Conservation (phyloP, 2,329 filamentous ascomycete species). For the Hypoxylon sp. region DNA sequence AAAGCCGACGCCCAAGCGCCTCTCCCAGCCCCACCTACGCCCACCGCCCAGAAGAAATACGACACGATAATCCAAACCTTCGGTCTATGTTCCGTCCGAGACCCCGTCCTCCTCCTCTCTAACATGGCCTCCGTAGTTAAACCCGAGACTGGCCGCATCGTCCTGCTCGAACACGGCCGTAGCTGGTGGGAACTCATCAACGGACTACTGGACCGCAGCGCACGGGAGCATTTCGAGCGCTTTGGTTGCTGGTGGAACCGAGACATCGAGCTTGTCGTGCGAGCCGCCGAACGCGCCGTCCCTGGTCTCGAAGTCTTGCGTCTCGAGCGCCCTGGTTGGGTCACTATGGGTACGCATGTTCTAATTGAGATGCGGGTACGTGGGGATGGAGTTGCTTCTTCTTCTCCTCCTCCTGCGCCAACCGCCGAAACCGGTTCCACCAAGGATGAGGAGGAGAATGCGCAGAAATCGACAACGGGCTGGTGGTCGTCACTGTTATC, state of each 20-base stretch:
- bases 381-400: neutral
- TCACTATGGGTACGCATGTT: conserved; percentile 71
- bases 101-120: conserved; percentile 68
- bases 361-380: conserved; percentile 68
- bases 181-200: conserved; percentile 70
- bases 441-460: conserved; percentile 20
- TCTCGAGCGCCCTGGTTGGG: conserved; percentile 66
- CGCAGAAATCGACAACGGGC: conserved; percentile 17
- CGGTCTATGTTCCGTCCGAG: conserved; percentile 73
- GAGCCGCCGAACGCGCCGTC: conserved; percentile 62
- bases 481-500: conserved; percentile 38
- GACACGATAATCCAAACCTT: conserved; percentile 77
- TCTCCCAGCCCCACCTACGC: conserved; percentile 58
- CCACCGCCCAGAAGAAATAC: conserved; percentile 63
- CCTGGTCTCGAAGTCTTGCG: conserved; percentile 71
- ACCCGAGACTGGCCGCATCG: conserved; percentile 70
- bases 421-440: neutral
- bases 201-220: conserved; percentile 68
- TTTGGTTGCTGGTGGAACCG: conserved; percentile 80
- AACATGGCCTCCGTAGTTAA: conserved; percentile 68
- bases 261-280: conserved; percentile 70
- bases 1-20: conserved; percentile 64
- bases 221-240: conserved; percentile 68
- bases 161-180: conserved; percentile 75
- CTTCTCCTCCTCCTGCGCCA: conserved; percentile 1